Base-by-base conservation (phyloP, 1,284 basidiomycete species). In the Waitea zeae region DNA sequence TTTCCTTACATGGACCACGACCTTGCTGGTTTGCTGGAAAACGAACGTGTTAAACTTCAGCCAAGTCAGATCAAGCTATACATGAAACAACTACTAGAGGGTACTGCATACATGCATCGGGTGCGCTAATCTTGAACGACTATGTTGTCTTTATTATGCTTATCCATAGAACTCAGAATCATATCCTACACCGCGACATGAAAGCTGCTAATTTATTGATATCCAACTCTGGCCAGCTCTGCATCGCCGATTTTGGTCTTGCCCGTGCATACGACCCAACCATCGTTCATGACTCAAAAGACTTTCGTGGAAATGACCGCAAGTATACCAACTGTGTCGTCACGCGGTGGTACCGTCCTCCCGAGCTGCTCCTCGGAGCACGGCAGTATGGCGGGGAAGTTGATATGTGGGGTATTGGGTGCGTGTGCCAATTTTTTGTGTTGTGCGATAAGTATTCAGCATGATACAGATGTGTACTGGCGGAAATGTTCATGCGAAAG, bases 1-100 rank as follows among this genome's bases (percentile, higher is more conserved):
- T 97, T 97, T 50, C 93, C 93, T 0, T 98, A 95, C 57, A 96
- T 97, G 90, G 93, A 97, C 48, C 95, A 99, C 50, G 93, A 99
- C 57, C 70, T 99, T 17, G 90, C 92, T 9, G 95, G 95, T 2
- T 56, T 98, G 34, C 58, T 98, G 35, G 84, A 92, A 53, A 95
- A 95, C 50, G 79, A 83, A 36, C 70, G 81, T 27, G 87, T 89
- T 41, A 77, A 79, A 46, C 61, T 87, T 12, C 64, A 67, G 32
- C 75, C 78, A 22, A 86, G 80, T 45, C 73, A 87, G 40, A 89
- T 96, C 58, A 99, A 98, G 60, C 60, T 95, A 29, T 93, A 97
- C 52, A 87, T 95, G 76, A 81, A 79, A 53, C 93, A 98, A 54
- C 67, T 98, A 19, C 64, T 97, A 19, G 81, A 93, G 51, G 95